Conservation (phyloP, 495 filamentous ascomycete genomes). For the Lasiosphaeriaceae sp. region DNA sequence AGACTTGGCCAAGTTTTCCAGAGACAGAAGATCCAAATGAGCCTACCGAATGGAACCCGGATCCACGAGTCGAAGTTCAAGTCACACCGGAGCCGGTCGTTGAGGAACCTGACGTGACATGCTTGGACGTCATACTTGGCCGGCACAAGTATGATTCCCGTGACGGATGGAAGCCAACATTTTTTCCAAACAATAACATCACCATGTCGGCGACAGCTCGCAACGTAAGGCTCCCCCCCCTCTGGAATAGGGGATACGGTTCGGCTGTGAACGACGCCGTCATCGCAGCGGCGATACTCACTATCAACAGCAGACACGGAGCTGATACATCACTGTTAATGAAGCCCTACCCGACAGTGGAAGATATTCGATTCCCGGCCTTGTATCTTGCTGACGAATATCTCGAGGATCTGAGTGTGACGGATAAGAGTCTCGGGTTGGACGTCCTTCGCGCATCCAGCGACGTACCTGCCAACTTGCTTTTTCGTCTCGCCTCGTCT, state of each 20-base stretch:
- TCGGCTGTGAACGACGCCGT: conserved; percentile 8
- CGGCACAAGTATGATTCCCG: no score
- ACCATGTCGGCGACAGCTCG: no score
- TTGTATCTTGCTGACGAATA: conserved; percentile 22
- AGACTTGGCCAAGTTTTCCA: conserved; percentile 8
- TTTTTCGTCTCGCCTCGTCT: background rate
- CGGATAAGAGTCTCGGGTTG: background rate
- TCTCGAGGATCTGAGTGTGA: conserved; percentile 6
- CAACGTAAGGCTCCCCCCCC: no score
- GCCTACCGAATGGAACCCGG: conserved; percentile 21
- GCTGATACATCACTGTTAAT: conserved; percentile 9
- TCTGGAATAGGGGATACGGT: no score
- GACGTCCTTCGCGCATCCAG: background rate
- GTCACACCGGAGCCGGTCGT: background rate
- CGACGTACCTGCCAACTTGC: background rate
- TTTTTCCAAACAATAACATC: no score
- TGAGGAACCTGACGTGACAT: no score
- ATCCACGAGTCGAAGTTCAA: background rate
- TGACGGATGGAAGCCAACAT: no score
- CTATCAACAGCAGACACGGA: conserved; percentile 11
- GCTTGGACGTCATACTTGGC: no score
- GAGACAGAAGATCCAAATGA: background rate
- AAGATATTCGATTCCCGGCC: conserved; percentile 18
- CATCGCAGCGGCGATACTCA: conserved; percentile 6
- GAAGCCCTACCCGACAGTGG: conserved; percentile 16